phyloP scores from a whole-genome alignment of 306 rosid species.

The Canavalia ensiformis region DNA sequence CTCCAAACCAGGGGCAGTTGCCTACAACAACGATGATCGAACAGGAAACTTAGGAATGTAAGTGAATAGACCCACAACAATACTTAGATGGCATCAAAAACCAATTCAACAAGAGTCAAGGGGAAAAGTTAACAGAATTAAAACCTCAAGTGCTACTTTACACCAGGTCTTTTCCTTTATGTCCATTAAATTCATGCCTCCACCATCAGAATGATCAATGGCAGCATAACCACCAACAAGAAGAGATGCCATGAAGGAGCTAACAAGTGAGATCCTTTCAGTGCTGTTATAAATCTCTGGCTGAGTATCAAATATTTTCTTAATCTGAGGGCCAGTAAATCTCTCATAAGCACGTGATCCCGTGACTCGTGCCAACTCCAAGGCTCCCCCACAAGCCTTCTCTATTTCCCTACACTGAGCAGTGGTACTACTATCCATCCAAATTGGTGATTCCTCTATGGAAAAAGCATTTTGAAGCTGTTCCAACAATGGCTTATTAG shows the following conservation, averaged over 20 bases:
- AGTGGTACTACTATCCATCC: constrained; percentile 99
- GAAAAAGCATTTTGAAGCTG: constrained; percentile 80
- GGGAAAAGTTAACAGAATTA: constrained; percentile 2
- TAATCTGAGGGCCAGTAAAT: constrained; percentile 91
- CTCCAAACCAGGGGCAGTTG: constrained; percentile 84
- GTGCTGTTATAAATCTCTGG: constrained; percentile 71
- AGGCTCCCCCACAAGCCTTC: constrained; percentile 91
- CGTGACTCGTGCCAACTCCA: constrained; percentile 77
- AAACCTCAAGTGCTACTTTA: constrained; percentile 76
- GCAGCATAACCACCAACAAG: constrained; percentile 77
- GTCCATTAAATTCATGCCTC: constrained; percentile 98
- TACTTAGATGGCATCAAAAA: not conserved
- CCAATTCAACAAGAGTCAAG: constrained; percentile 24
- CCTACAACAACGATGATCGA: constrained; percentile 61
- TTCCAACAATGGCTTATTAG: constrained; percentile 61
- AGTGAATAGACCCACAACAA: constrained; percentile 2
- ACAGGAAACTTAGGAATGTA: constrained; percentile 1
- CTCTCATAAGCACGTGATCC: constrained; percentile 92
- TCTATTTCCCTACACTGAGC: constrained; percentile 78
- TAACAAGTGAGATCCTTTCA: constrained; percentile 95
- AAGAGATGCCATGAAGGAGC: constrained; percentile 94
- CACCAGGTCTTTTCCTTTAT: constrained; percentile 78
- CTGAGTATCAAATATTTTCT: constrained; percentile 73
- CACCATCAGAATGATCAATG: constrained; percentile 92
- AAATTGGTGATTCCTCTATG: constrained; percentile 75